Evolutionary conservation across 2,329 filamentous ascomycete genomes (phyloP), one percentile per base, ranked within the genome.

Genomic region (Apiospora sp.): DNA sequence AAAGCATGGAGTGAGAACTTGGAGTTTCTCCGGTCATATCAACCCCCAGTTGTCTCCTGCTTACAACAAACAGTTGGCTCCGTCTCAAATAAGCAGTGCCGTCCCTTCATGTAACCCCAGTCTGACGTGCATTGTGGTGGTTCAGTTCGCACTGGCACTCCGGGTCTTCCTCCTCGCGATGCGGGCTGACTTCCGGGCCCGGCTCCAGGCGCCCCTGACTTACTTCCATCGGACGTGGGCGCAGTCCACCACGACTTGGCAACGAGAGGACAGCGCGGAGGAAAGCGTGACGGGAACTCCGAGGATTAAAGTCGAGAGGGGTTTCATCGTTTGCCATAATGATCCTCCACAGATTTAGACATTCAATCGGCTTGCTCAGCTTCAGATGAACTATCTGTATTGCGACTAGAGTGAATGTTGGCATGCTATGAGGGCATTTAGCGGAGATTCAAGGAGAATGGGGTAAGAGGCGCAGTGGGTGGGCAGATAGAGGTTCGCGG

Each of bases 161-260:
- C n/a, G 72, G 7, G 72, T 61, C 3, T 71, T 73, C n/a, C 34
- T 73, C 22, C 58, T 61, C 12, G 69, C n/a, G 44, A 69, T 58
- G 51, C 51, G 51, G 1, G 51, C 51, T 27, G 51, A 58, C 27
- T 58, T 58, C 51, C 51, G 51, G 0, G 27, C 27, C 51, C 51
- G 51, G 14, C 19, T 34, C 27, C 51, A 19, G 2, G 13, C 24
- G 27, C 51, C 51, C 13, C 5, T 58, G 1, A 34, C 51, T 14
- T 58, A 58, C 27, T 58, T 58, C 27, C 51, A 34, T 2, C 27
- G 27, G 27, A 34, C 51, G 6, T 58, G 51, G 51, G 27, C 27
- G 4, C 30, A 6, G 4, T 58, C 51, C 1, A 34, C 27, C 14
- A 34, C 27, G 27, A 58, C 51, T 14, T 22, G 34, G 27, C 51